Conservation (phyloP, 257 asterid genomes). For the Solanum chaucha region DNA sequence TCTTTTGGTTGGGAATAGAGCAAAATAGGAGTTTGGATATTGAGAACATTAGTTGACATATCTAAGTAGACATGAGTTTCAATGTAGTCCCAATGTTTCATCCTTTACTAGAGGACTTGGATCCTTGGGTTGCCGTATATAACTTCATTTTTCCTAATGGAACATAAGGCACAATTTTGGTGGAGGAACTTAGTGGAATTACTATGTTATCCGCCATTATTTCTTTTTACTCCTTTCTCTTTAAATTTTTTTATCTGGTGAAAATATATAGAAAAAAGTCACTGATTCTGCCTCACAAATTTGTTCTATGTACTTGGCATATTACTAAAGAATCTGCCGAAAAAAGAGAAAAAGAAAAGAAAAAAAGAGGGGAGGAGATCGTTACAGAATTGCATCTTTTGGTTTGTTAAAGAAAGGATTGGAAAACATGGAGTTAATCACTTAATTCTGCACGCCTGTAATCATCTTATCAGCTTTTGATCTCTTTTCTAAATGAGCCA, state of each 20-base stretch:
- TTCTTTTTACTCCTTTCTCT: background rate
- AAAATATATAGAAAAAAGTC: background rate
- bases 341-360: background rate
- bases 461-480: background rate
- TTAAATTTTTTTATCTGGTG: background rate
- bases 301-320: background rate
- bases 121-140: background rate
- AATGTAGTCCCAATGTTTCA: background rate
- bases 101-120: background rate
- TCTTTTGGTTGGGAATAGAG: conserved; percentile 17
- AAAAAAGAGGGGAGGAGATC: background rate
- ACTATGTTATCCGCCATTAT: background rate
- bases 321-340: background rate
- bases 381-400: background rate
- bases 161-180: conserved; percentile 3
- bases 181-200: conserved; percentile 1
- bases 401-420: background rate
- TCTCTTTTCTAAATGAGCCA: background rate
- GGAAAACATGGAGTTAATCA: background rate
- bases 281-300: background rate
- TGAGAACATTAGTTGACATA: conserved; percentile 13
- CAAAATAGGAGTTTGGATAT: conserved; percentile 19
- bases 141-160: background rate
- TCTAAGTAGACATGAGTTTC: background rate
- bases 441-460: background rate